These are phyloP conservation scores for Nissolia schottii DNA, from an alignment of 306 rosid genomes.

Conservation along the genomic window DNA sequence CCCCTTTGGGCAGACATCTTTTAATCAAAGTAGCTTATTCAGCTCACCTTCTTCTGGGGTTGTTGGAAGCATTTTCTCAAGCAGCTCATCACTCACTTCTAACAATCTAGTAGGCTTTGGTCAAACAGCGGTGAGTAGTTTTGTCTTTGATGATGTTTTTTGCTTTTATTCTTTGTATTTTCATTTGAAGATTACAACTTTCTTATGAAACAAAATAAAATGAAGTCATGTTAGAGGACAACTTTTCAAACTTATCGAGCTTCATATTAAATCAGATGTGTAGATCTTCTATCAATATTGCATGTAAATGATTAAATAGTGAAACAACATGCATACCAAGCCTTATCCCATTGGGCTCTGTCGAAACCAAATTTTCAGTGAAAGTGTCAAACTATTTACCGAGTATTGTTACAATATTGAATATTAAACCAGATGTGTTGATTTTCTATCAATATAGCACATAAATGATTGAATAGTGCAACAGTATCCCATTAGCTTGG, in stretches of 20 bases:
- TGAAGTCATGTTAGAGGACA: background rate
- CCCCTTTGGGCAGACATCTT: constrained; percentile 48
- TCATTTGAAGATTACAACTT: background rate
- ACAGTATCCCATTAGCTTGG: background rate
- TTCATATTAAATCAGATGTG: background rate
- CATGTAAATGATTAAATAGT: background rate
- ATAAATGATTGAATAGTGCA: background rate
- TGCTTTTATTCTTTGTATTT: background rate
- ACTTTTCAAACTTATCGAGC: background rate
- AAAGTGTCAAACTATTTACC: too few relatives aligned
- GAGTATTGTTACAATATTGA: too few relatives aligned
- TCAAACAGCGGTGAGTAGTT: constrained; percentile 59
- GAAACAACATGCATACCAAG: background rate
- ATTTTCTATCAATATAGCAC: background rate
- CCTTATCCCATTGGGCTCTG: too few relatives aligned
- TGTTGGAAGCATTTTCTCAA: constrained; percentile 51
- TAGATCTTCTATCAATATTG: background rate
- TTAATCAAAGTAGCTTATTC: constrained; percentile 44
- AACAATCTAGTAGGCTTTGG: constrained; percentile 46
- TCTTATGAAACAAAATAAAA: background rate
- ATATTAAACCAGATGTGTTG: background rate
- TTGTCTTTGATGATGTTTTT: constrained; percentile 5
- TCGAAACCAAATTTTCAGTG: too few relatives aligned
- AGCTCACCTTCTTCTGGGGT: constrained; percentile 50
- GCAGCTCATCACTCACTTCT: constrained; percentile 48